phyloP scores from a whole-genome alignment of 2,329 filamentous ascomycete species.

The Colletotrichum cereale region DNA sequence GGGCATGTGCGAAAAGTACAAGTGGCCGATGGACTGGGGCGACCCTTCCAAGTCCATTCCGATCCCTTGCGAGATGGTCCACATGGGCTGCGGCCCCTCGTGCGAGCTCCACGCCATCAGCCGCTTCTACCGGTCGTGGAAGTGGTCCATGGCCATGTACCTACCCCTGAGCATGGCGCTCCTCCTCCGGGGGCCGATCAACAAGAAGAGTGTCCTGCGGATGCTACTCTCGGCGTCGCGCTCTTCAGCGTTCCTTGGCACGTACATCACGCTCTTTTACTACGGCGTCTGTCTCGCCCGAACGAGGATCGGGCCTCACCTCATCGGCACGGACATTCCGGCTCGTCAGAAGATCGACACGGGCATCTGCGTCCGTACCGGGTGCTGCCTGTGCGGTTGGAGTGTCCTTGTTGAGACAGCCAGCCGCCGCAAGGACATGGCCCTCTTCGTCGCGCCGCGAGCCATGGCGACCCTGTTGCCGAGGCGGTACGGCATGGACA shows the following conservation, averaged over 20 bases:
- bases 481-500: slow-evolving; percentile 71
- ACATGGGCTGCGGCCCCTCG: slow-evolving; percentile 80
- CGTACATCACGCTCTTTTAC: slow-evolving; percentile 85
- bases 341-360: slow-evolving; percentile 67
- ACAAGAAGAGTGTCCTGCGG: slow-evolving; percentile 56
- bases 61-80: slow-evolving; percentile 86
- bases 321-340: slow-evolving; percentile 68
- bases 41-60: slow-evolving; percentile 78
- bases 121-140: slow-evolving; percentile 77
- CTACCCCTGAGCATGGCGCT: slow-evolving; percentile 79
- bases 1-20: slow-evolving; percentile 79
- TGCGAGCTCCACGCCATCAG: slow-evolving; percentile 81
- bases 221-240: slow-evolving; percentile 72
- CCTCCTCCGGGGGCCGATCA: slow-evolving; percentile 63
- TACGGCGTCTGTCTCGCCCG: slow-evolving; percentile 86
- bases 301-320: slow-evolving; percentile 77
- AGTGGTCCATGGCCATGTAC: slow-evolving; percentile 82
- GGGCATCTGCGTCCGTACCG: slow-evolving; percentile 77
- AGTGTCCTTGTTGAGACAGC: slow-evolving; percentile 80
- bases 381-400: slow-evolving; percentile 84
- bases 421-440: slow-evolving; percentile 77
- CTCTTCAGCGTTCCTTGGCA: slow-evolving; percentile 82
- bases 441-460: slow-evolving; percentile 83
- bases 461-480: slow-evolving; percentile 82
- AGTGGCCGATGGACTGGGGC: slow-evolving; percentile 77